phyloP scores from a whole-genome alignment of 2,329 filamentous ascomycete genomes.

The Pezicula carpinea region DNA sequence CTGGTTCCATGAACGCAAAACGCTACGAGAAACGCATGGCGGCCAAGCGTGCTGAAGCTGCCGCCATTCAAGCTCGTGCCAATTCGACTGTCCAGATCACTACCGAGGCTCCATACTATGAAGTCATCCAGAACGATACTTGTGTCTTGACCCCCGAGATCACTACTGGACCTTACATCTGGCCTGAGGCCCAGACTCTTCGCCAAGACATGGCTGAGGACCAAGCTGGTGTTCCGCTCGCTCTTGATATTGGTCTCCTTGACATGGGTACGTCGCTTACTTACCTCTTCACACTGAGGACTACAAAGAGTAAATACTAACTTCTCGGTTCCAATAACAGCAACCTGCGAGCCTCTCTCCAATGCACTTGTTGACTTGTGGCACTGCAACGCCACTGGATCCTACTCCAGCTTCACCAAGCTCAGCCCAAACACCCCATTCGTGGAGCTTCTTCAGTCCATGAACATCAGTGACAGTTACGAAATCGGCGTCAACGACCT shows the following conservation, averaged over 20 bases:
- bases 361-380: background rate
- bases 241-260: constrained; percentile 30
- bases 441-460: background rate
- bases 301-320: no score
- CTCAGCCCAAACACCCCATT: background rate
- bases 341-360: background rate
- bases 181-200: constrained; percentile 11
- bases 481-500: background rate
- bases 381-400: background rate
- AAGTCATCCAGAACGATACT: constrained; percentile 29
- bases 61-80: constrained; percentile 1
- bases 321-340: background rate
- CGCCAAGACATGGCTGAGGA: constrained; percentile 33
- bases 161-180: constrained; percentile 48
- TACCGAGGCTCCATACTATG: constrained; percentile 17
- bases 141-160: constrained; percentile 47
- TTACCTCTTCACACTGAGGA: no score
- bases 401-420: constrained; percentile 1
- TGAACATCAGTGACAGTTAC: background rate
- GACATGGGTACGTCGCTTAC: constrained; percentile 19
- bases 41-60: constrained; percentile 10
- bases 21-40: constrained; percentile 17
- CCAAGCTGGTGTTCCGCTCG: constrained; percentile 29
- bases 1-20: constrained; percentile 18
- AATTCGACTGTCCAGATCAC: constrained; percentile 18